Evolutionary conservation across 139 green algal genomes (phyloP).

Genomic region (Coelastrella sp.): DNA sequence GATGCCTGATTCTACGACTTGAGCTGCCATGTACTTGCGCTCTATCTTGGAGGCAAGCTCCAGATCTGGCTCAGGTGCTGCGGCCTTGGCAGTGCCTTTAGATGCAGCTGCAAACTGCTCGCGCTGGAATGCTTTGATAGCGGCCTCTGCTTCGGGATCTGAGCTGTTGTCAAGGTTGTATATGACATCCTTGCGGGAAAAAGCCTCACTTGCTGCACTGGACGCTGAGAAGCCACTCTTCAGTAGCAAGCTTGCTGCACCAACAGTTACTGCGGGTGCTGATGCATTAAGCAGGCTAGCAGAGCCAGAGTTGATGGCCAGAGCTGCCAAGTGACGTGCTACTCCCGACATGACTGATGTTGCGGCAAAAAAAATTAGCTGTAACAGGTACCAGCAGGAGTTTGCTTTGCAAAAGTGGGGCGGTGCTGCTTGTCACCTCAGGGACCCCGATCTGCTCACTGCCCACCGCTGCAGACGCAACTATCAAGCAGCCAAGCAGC

Average conservation of each 20-base stretch:
- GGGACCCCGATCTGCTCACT: background rate
- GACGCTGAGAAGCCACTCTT: background rate
- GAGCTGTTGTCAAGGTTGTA: slow-evolving; percentile 43
- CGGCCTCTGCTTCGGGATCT: slow-evolving; percentile 52
- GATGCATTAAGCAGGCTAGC: background rate
- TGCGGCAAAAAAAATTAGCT: too few species aligned
- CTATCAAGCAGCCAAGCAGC: too few species aligned
- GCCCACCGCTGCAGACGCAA: too few species aligned
- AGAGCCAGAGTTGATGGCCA: slow-evolving; percentile 16
- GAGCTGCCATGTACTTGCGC: slow-evolving; percentile 70
- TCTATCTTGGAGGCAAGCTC: slow-evolving; percentile 58
- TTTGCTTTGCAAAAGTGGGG: background rate
- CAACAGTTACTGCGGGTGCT: slow-evolving; percentile 5
- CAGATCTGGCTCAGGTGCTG: slow-evolving; percentile 19
- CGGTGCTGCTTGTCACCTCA: background rate
- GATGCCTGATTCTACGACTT: slow-evolving; percentile 64
- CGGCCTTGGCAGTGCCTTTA: background rate
- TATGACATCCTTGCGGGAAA: slow-evolving; percentile 32
- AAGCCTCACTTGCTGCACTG: background rate
- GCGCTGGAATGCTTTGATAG: slow-evolving; percentile 53
- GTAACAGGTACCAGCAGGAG: too few species aligned
- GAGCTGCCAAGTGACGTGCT: slow-evolving; percentile 27
- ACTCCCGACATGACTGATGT: background rate
- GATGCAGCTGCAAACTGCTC: slow-evolving; percentile 42
- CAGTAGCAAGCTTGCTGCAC: background rate